Evolutionary conservation across 345 rosid species (phyloP).

Genomic region (Eucalyptus paniculata): DNA sequence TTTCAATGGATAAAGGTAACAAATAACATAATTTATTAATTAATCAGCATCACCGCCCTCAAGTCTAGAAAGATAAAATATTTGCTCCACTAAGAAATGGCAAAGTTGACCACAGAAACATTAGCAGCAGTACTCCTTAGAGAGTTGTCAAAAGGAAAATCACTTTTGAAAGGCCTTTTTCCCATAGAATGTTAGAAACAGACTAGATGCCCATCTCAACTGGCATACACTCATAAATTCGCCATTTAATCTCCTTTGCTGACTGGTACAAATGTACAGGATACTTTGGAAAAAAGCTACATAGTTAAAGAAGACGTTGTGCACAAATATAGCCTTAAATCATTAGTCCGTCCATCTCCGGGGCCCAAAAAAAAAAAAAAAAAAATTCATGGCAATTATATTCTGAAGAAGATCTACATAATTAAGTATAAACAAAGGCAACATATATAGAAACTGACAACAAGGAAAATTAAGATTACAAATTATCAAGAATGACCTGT

Average conservation of each 20-base stretch:
- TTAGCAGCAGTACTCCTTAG: neutral
- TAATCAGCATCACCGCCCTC: neutral
- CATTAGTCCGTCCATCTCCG: neutral
- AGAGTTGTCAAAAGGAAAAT: neutral
- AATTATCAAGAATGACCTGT: neutral
- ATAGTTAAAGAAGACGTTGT: neutral
- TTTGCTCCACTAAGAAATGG: neutral
- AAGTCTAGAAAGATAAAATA: neutral
- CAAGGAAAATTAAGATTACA: neutral
- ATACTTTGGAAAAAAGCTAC: neutral
- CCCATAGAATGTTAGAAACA: neutral
- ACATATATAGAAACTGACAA: neutral
- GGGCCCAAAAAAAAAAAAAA: neutral
- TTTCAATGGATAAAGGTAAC: neutral
- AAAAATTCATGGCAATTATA: neutral
- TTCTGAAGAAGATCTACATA: neutral
- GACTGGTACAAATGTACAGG: neutral
- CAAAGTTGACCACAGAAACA: neutral
- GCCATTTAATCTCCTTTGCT: neutral
- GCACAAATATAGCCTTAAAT: neutral
- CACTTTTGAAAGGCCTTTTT: neutral
- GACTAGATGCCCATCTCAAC: neutral
- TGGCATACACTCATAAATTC: neutral
- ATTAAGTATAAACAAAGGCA: neutral
- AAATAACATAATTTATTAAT: neutral